Percentiles rank a stretch among this genome's conserved stretches.
Conservation (phyloP, 495 filamentous ascomycete species). For the Daldinia bambusicola region DNA sequence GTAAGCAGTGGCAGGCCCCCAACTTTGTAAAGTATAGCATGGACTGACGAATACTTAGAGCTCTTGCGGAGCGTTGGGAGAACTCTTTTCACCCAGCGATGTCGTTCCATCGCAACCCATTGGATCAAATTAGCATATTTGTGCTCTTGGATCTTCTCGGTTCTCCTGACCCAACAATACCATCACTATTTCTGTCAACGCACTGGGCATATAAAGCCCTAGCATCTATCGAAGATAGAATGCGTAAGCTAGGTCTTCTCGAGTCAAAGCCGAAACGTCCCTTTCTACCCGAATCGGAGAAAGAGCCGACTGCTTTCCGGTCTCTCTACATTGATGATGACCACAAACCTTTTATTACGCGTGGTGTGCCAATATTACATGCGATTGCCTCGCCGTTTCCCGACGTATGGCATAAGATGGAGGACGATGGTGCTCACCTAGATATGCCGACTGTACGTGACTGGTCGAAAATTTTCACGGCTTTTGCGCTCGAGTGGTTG, state of each 20-base stretch:
- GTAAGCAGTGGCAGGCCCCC: slow-evolving; percentile 48
- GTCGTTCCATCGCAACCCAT: slow-evolving; percentile 75
- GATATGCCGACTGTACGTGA: slow-evolving; percentile 86
- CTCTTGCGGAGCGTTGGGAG: slow-evolving; percentile 82
- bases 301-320: slow-evolving; percentile 59
- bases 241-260: slow-evolving; percentile 63
- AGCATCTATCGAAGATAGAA: slow-evolving; percentile 71
- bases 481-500: slow-evolving; percentile 94
- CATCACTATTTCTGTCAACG: slow-evolving; percentile 84
- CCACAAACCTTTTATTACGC: slow-evolving; percentile 85
- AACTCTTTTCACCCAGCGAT: slow-evolving; percentile 69
- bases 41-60: slow-evolving; percentile 52
- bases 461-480: slow-evolving; percentile 83
- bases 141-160: slow-evolving; percentile 94
- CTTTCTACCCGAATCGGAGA: slow-evolving; percentile 64
- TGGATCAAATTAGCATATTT: slow-evolving; percentile 86
- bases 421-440: slow-evolving; percentile 87
- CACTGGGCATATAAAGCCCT: slow-evolving; percentile 91
- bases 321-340: slow-evolving; percentile 76
- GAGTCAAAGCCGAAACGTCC: slow-evolving; percentile 48
- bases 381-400: slow-evolving; percentile 88
- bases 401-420: slow-evolving; percentile 82
- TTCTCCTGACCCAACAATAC: slow-evolving; percentile 71
- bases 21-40: not conserved
- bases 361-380: slow-evolving; percentile 89